Conservation (phyloP, 768 basidiomycete species). For the Mycena polygramma region DNA sequence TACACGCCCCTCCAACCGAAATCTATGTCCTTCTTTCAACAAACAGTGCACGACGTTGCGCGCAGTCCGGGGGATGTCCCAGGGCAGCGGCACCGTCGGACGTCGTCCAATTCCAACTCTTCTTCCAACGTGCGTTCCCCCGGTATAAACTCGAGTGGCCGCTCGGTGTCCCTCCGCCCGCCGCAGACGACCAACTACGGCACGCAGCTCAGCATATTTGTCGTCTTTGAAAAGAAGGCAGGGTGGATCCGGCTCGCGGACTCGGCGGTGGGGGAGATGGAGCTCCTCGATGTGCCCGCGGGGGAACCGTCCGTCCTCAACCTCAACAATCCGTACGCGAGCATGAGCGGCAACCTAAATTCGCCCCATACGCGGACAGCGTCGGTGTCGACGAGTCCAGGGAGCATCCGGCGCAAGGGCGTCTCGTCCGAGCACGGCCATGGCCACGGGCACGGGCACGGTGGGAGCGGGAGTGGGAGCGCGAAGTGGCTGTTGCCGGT, state of each 20-base stretch:
- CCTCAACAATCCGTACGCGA: too few species aligned
- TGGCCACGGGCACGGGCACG: neutral
- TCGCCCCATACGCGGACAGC: conserved; percentile 38
- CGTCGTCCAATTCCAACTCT: conserved; percentile 54
- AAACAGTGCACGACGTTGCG: conserved; percentile 67
- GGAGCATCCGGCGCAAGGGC: conserved; percentile 54
- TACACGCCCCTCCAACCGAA: conserved; percentile 82
- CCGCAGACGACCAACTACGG: conserved; percentile 61
- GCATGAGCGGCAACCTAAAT: conserved; percentile 34
- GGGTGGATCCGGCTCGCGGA: conserved; percentile 86
- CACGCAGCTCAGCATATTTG: conserved; percentile 82
- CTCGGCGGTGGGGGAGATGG: conserved; percentile 84
- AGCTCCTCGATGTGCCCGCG: conserved; percentile 60
- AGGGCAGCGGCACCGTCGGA: conserved; percentile 33
- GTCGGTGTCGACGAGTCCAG: conserved; percentile 49
- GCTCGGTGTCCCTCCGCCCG: neutral
- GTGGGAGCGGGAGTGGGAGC: conserved; percentile 21
- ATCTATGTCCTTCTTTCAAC: conserved; percentile 78
- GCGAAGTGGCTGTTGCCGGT: conserved; percentile 67
- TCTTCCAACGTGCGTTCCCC: conserved; percentile 29
- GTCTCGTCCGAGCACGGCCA: conserved; percentile 24
- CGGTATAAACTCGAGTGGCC: neutral
- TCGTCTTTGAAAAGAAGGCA: conserved; percentile 90
- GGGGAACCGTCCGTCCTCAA: too few species aligned
- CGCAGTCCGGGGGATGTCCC: conserved; percentile 58